A percentile compares a stretch with the other conserved stretches of the same genome.
phyloP scores from a whole-genome alignment of 352 stramenopile species.

The Peronospora farinosa region DNA sequence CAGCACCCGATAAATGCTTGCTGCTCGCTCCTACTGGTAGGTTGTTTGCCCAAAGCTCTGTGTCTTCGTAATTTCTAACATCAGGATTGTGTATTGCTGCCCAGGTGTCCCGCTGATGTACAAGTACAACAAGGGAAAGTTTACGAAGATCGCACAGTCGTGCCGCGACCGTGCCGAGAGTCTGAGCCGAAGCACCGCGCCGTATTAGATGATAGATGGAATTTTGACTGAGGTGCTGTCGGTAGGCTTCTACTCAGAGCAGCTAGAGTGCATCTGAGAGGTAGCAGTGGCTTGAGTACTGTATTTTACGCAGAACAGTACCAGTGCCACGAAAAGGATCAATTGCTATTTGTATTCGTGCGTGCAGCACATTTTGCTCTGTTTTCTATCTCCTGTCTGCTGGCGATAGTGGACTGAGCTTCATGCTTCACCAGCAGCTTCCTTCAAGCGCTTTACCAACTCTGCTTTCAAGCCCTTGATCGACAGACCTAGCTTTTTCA shows the following conservation, averaged over 20 bases:
- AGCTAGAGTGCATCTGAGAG: constrained; percentile 15
- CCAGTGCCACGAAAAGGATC: constrained; percentile 12
- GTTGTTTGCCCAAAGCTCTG: background rate
- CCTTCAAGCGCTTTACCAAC: constrained; percentile 72
- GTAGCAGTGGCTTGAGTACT: background rate
- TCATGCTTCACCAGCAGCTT: constrained; percentile 44
- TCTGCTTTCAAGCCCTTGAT: constrained; percentile 84
- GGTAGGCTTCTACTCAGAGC: background rate
- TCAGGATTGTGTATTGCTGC: constrained; percentile 3
- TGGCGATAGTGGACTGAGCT: constrained; percentile 12
- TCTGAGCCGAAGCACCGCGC: constrained; percentile 58
- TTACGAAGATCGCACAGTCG: constrained; percentile 64
- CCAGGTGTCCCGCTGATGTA: constrained; percentile 79
- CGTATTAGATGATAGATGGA: constrained; percentile 41
- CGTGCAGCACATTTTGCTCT: constrained; percentile 10
- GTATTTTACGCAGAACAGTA: constrained; percentile 7
- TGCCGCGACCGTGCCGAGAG: constrained; percentile 68
- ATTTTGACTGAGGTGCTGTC: constrained; percentile 2
- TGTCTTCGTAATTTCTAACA: constrained; percentile 1
- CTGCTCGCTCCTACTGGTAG: constrained; percentile 68
- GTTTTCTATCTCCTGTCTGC: constrained; percentile 30
- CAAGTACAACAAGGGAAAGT: constrained; percentile 66
- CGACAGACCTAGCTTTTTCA: constrained; percentile 68
- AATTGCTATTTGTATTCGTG: constrained; percentile 29
- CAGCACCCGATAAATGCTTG: constrained; percentile 61